These are phyloP conservation scores for Rosa persica DNA, from an alignment of 306 rosid genomes.

Conservation along the genomic window DNA sequence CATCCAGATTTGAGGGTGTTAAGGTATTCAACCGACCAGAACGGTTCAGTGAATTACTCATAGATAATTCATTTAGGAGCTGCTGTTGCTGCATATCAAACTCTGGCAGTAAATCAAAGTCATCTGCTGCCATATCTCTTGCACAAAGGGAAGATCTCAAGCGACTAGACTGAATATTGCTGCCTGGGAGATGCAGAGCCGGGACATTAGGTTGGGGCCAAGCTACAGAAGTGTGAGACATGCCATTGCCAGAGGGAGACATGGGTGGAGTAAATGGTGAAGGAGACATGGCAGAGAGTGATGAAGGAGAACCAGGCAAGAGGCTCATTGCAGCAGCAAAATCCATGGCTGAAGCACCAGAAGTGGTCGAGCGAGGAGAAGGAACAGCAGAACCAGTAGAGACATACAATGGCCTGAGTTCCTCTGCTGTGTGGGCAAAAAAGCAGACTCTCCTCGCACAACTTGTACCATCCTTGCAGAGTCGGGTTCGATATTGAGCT, in stretches of 20 bases:
- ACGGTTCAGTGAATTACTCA: conserved; percentile 63
- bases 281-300: conserved; percentile 81
- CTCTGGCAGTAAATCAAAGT: conserved; percentile 62
- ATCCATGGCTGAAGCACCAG: conserved; percentile 76
- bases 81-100: conserved; percentile 83
- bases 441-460: conserved; percentile 92
- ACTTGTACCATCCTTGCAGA: conserved; percentile 81
- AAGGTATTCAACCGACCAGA: conserved; percentile 72
- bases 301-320: conserved; percentile 88
- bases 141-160: conserved; percentile 85
- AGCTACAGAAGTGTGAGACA: conserved; percentile 60
- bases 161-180: conserved; percentile 86
- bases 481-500: conserved; percentile 88
- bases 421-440: conserved; percentile 87
- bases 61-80: conserved; percentile 60
- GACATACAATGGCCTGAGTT: conserved; percentile 81
- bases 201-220: conserved; percentile 98
- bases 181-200: conserved; percentile 82
- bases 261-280: conserved; percentile 84
- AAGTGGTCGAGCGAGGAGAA: conserved; percentile 78
- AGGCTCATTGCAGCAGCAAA: conserved; percentile 88
- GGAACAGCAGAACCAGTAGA: conserved; percentile 96
- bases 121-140: conserved; percentile 69
- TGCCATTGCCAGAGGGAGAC: conserved; percentile 87
- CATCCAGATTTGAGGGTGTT: conserved; percentile 86